Evolutionary conservation across 257 asterid genomes (phyloP).

Genomic region (Solanum clarkiae): DNA sequence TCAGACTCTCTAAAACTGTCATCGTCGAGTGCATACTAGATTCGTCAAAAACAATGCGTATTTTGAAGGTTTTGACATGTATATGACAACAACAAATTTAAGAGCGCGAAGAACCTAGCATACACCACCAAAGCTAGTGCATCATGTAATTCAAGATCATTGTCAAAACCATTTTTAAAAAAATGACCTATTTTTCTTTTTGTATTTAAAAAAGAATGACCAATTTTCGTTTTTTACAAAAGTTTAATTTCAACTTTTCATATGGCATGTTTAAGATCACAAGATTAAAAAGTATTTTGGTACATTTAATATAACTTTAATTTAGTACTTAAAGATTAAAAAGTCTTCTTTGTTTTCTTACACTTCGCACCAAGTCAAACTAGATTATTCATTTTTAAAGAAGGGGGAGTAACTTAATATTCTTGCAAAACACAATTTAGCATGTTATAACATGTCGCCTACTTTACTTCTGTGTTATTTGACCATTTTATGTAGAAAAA

Average conservation of each 20-base stretch:
- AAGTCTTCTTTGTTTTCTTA: too few species aligned
- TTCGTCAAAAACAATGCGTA: background rate
- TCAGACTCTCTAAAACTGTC: background rate
- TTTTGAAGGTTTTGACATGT: background rate
- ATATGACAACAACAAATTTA: background rate
- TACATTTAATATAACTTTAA: too few species aligned
- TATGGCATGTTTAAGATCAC: too few species aligned
- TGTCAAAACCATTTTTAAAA: too few species aligned
- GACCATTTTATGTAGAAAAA: background rate
- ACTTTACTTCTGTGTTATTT: background rate
- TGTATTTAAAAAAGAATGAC: too few species aligned
- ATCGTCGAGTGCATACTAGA: rapidly evolving
- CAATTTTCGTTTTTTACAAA: too few species aligned
- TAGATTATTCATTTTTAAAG: too few species aligned
- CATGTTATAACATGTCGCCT: background rate
- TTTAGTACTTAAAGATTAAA: too few species aligned
- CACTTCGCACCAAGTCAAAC: too few species aligned
- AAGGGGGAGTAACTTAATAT: background rate
- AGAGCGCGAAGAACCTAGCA: background rate
- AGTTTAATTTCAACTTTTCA: too few species aligned
- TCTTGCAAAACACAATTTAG: background rate
- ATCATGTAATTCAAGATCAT: background rate
- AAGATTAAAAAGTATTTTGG: too few species aligned
- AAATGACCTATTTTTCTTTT: too few species aligned
- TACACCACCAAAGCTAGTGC: background rate